Base-by-base conservation (phyloP, 2,329 filamentous ascomycete genomes). In the Shiraia sp. region DNA sequence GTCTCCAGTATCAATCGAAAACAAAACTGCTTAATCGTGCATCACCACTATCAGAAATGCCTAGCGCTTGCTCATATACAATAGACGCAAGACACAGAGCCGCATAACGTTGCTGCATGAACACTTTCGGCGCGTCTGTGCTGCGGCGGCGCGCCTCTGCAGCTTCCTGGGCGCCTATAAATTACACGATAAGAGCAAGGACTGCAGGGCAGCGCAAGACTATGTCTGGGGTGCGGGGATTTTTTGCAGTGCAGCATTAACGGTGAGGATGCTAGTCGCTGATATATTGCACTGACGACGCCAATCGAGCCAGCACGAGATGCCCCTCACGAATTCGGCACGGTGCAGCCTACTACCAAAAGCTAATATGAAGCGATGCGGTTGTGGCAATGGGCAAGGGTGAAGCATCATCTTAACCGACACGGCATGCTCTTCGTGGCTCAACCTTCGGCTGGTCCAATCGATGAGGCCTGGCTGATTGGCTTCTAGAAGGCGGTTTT, bases 61-160 rank as follows among this genome's bases (percentile, higher is more conserved):
- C n/a, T 15, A 4, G 14, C 14, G 5, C 9, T 15, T 31, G 9
- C 6, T 10, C 15, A 16, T 31, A 10, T 16, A 14, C 9, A 16
- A 26, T 33, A 31, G 40, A 35, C 46, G 29, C 40, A 32, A 27
- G 36, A 39, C 36, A 47, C 36, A 54, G 55, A 66, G 60, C 59
- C 59, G 61, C 61, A 61, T 57, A 47, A 54, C 55, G 47, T 48
- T 40, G 45, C 46, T 54, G 60, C 63, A 61, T 57, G 55, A 54
- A 54, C 53, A 51, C 45, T 36, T 45, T 46, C 51, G 53, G 41
- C 51, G 57, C 36, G 51, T 46, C 53, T 45, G 57, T 58, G 53
- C 49, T 36, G 55, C 50, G 56, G 55, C 50, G 56, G 44, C 51
- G 55, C 52, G 53, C 36, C 49, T 50, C 45, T 55, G 49, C 50